These are phyloP conservation scores for Solanum megistacrolobum DNA, from an alignment of 257 asterid genomes.

Conservation along the genomic window DNA sequence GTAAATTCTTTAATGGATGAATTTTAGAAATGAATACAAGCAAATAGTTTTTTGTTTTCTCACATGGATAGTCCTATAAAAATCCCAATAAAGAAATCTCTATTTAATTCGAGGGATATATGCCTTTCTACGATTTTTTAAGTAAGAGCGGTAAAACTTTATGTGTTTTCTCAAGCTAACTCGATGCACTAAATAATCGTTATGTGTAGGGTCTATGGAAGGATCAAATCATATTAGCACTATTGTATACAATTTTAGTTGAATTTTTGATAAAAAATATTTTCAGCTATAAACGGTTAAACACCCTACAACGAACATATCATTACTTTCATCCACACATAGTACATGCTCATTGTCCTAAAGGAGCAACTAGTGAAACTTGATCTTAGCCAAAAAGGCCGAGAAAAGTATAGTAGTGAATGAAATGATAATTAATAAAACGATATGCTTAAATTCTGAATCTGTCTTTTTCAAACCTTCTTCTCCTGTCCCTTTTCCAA, in stretches of 20 bases:
- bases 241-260: not conserved
- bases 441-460: not conserved
- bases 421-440: not conserved
- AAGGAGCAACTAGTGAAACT: not conserved
- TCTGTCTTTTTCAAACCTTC: not conserved
- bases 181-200: not conserved
- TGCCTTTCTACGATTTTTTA: not conserved
- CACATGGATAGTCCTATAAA: not conserved
- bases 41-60: not conserved
- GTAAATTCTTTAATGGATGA: not conserved
- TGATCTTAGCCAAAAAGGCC: slow-evolving; percentile 45
- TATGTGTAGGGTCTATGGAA: not conserved
- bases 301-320: not conserved
- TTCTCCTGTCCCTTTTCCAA: not conserved
- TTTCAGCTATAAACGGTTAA: too few species aligned
- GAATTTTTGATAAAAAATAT: not conserved
- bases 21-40: not conserved
- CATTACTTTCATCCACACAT: not conserved
- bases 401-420: slow-evolving; percentile 17
- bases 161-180: not conserved
- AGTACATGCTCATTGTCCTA: not conserved
- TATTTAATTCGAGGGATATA: not conserved
- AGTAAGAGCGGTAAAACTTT: not conserved
- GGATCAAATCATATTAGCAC: not conserved
- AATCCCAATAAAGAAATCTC: not conserved